Evolutionary conservation across 148 eudicot genomes (phyloP).

Genomic region (Simmondsia chinensis): DNA sequence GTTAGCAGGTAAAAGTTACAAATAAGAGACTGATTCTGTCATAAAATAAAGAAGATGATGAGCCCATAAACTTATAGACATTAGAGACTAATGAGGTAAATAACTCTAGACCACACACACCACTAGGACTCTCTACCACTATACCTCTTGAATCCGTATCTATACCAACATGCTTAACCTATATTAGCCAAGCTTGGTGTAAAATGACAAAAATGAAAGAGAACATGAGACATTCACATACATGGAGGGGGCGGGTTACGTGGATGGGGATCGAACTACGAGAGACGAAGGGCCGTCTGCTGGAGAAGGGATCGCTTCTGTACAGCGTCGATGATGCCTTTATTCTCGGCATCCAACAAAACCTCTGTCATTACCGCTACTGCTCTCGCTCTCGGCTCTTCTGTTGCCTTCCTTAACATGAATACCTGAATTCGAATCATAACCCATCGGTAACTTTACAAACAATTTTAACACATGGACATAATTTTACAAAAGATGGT

Average conservation of each 20-base stretch:
- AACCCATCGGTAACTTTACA: background rate
- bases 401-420: constrained; percentile 67
- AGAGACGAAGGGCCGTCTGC: constrained; percentile 75
- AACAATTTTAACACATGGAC: background rate
- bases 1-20: no score
- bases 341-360: constrained; percentile 70
- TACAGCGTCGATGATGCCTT: constrained; percentile 55
- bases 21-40: no score
- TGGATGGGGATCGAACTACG: constrained; percentile 20
- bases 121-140: no score
- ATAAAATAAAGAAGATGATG: no score
- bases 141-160: no score
- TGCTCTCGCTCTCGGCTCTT: constrained; percentile 74
- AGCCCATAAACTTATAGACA: no score
- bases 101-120: no score
- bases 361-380: constrained; percentile 78
- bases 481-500: background rate
- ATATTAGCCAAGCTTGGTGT: no score
- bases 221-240: background rate
- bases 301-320: constrained; percentile 64
- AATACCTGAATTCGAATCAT: constrained; percentile 51
- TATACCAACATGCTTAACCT: no score
- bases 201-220: no score
- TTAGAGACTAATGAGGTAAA: no score
- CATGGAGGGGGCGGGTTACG: background rate